Percentiles rank a stretch among this genome's conserved stretches.
phyloP scores from a whole-genome alignment of 2,329 filamentous ascomycete genomes.

The Ophiostoma ips region DNA sequence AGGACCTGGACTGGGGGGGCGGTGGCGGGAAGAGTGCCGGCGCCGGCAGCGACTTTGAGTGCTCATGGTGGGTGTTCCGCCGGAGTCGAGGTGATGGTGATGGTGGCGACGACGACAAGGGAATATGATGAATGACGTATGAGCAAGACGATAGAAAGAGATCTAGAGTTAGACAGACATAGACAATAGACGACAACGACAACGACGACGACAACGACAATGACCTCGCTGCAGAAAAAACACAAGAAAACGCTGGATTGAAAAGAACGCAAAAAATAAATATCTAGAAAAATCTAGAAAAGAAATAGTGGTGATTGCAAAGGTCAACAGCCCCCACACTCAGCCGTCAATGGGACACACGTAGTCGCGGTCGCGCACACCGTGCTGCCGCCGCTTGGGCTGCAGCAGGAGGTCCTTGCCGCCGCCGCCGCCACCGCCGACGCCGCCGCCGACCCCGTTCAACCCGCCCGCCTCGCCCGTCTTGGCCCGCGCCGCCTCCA shows the following conservation, averaged over 20 bases:
- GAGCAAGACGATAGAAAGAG: too few relatives aligned
- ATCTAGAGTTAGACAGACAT: not conserved
- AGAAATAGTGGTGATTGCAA: not conserved
- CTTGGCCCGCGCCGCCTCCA: constrained; percentile 33
- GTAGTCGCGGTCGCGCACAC: constrained; percentile 31
- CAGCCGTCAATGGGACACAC: constrained; percentile 44
- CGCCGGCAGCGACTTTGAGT: constrained; percentile 7
- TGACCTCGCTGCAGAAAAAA: not conserved
- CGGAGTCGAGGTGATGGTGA: not conserved
- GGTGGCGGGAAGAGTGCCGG: constrained; percentile 18
- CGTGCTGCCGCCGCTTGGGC: not conserved
- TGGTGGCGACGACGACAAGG: not conserved
- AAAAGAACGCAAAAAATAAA: too few relatives aligned
- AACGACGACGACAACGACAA: too few relatives aligned
- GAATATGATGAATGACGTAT: too few relatives aligned
- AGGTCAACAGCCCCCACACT: not conserved
- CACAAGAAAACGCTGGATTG: not conserved
- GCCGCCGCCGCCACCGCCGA: not conserved
- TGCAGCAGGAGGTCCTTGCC: not conserved
- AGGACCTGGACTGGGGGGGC: constrained; percentile 56
- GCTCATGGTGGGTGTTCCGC: constrained; percentile 13
- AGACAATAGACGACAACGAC: not conserved
- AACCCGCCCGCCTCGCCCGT: constrained; percentile 17
- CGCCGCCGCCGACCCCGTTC: not conserved
- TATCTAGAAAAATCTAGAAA: not conserved